These are phyloP conservation scores for Exobasidium cylindrosporum DNA, from an alignment of 1,284 basidiomycete species.

Conservation along the genomic window DNA sequence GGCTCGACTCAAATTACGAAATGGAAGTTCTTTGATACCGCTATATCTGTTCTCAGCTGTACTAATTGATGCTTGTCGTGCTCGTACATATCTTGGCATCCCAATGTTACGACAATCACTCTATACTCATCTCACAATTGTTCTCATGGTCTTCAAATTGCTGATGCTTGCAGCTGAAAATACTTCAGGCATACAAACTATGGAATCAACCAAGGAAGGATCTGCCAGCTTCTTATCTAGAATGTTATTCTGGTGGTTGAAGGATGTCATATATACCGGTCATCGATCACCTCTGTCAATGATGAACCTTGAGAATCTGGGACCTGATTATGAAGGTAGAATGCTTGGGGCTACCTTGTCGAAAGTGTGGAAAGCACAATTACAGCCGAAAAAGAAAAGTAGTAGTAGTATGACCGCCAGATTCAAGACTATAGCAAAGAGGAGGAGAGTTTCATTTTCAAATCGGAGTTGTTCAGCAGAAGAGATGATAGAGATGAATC, in stretches of 20 bases:
- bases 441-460: background rate
- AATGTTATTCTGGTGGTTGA: conserved; percentile 35
- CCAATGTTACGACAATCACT: conserved; percentile 18
- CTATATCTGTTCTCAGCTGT: conserved; percentile 30
- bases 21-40: conserved; percentile 27
- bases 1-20: conserved; percentile 29
- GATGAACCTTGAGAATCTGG: conserved; percentile 29
- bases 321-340: conserved; percentile 24
- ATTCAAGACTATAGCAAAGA: conserved; percentile 18
- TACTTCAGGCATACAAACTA: conserved; percentile 19
- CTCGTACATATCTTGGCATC: conserved; percentile 30
- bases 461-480: background rate
- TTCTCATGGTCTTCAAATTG: conserved; percentile 23
- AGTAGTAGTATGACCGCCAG: background rate
- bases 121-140: conserved; percentile 28
- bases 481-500: background rate
- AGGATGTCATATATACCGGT: conserved; percentile 30
- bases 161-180: conserved; percentile 33
- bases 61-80: conserved; percentile 30
- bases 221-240: conserved; percentile 35
- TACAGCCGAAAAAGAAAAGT: background rate
- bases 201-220: conserved; percentile 23
- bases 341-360: conserved; percentile 20
- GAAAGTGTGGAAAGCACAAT: background rate
- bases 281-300: conserved; percentile 26